These are phyloP conservation scores for Amauroascus niger DNA, from an alignment of 2,329 filamentous ascomycete species.

Conservation along the genomic window DNA sequence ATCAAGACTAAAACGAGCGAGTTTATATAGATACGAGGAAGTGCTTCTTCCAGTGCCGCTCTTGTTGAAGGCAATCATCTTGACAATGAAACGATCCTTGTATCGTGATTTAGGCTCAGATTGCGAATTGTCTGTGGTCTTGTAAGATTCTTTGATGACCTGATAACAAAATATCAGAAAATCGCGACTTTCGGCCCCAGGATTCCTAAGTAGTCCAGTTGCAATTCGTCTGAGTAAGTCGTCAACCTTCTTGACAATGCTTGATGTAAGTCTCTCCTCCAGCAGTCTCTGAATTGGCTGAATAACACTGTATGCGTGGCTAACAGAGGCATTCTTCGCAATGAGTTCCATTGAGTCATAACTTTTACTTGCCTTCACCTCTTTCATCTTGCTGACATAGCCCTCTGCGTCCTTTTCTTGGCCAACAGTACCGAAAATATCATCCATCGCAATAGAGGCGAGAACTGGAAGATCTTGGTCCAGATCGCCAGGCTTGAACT, in stretches of 20 bases:
- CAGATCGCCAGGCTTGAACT: constrained; percentile 69
- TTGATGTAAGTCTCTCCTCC: constrained; percentile 71
- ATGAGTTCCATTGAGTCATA: constrained; percentile 95
- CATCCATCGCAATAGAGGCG: constrained; percentile 84
- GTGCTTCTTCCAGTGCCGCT: constrained; percentile 61
- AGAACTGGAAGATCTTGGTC: constrained; percentile 77
- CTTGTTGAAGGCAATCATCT: constrained; percentile 64
- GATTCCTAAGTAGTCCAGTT: constrained; percentile 72
- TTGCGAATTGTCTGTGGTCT: constrained; percentile 29
- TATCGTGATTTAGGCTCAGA: constrained; percentile 45
- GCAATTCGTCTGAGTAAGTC: constrained; percentile 75
- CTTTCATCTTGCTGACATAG: constrained; percentile 91
- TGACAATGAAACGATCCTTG: constrained; percentile 64
- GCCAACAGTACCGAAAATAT: constrained; percentile 84
- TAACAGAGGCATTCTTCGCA: constrained; percentile 69
- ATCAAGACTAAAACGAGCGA: constrained; percentile 79
- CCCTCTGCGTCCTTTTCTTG: constrained; percentile 96
- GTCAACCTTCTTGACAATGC: constrained; percentile 81
- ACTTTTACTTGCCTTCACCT: constrained; percentile 96
- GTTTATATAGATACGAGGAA: constrained; percentile 74
- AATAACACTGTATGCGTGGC: constrained; percentile 63
- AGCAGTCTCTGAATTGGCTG: constrained; percentile 69
- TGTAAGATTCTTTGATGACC: constrained; percentile 78
- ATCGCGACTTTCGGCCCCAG: constrained; percentile 65
- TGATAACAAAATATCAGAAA: constrained; percentile 93